Conservation (phyloP, 345 rosid genomes). For the Lepidium didymum region DNA sequence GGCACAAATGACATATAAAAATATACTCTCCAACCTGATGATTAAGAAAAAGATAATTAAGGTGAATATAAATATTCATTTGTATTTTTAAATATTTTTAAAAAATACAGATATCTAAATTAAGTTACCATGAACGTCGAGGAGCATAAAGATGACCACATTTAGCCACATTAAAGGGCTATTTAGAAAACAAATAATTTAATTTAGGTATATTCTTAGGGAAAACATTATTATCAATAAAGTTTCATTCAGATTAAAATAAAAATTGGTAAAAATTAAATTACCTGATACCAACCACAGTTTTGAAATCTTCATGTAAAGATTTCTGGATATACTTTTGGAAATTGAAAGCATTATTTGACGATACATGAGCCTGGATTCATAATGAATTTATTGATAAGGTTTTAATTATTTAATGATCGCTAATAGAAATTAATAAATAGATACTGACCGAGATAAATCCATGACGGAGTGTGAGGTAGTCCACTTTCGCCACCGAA, state of each 20-base stretch:
- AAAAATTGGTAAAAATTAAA: background rate
- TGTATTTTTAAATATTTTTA: background rate
- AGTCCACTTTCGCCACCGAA: constrained; percentile 72
- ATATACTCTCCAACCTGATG: constrained; percentile 58
- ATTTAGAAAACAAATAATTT: background rate
- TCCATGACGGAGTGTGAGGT: constrained; percentile 71
- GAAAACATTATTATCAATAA: background rate
- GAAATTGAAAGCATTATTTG: constrained; percentile 47
- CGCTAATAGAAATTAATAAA: background rate
- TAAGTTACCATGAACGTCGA: constrained; percentile 58
- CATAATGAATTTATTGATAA: background rate
- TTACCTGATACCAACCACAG: constrained; percentile 69
- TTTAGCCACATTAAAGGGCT: constrained; percentile 68
- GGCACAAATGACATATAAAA: constrained; percentile 78
- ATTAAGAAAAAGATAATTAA: background rate
- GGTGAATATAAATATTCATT: background rate
- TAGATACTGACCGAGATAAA: constrained; percentile 45
- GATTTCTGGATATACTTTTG: constrained; percentile 71
- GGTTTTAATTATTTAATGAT: background rate
- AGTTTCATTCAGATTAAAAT: background rate
- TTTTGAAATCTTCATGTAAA: constrained; percentile 68
- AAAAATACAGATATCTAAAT: background rate
- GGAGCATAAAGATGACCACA: constrained; percentile 57
- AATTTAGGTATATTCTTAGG: background rate
- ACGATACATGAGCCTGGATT: constrained; percentile 48